phyloP scores from a whole-genome alignment of 306 rosid species.

The Fragaria iinumae region DNA sequence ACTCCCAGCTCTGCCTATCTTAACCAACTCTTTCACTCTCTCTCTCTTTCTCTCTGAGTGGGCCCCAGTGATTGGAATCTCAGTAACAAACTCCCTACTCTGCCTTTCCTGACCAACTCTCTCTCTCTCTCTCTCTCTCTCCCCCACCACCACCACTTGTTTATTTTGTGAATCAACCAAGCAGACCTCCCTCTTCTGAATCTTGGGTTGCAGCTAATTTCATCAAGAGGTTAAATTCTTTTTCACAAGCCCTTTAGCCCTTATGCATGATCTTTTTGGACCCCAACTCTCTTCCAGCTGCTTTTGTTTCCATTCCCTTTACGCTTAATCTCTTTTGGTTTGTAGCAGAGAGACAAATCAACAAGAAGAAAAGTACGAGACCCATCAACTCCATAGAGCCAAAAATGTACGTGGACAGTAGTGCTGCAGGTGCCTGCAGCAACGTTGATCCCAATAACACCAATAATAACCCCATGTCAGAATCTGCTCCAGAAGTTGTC shows the following conservation, averaged over 20 bases:
- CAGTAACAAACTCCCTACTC: background rate
- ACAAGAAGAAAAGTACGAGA: background rate
- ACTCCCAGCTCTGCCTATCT: conserved; percentile 24
- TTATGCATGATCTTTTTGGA: background rate
- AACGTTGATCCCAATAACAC: conserved; percentile 51
- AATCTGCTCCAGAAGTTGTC: conserved; percentile 28
- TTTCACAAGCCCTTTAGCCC: background rate
- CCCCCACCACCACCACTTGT: background rate
- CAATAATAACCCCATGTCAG: conserved; percentile 33
- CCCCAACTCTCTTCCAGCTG: background rate
- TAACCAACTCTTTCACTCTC: too few relatives aligned
- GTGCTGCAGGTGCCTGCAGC: conserved; percentile 34
- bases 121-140: background rate
- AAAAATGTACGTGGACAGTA: conserved; percentile 36
- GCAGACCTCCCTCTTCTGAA: background rate
- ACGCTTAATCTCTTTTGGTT: background rate
- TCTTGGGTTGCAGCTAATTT: background rate
- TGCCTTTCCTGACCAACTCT: background rate
- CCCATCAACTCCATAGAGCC: background rate
- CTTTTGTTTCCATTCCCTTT: background rate
- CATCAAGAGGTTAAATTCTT: background rate
- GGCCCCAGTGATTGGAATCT: background rate
- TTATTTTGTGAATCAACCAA: conserved; percentile 11
- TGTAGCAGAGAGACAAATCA: background rate
- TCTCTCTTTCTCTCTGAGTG: background rate